These are phyloP conservation scores for Diversispora eburnea DNA, from an alignment of 192 early-diverging fungal genomes.

Conservation along the genomic window DNA sequence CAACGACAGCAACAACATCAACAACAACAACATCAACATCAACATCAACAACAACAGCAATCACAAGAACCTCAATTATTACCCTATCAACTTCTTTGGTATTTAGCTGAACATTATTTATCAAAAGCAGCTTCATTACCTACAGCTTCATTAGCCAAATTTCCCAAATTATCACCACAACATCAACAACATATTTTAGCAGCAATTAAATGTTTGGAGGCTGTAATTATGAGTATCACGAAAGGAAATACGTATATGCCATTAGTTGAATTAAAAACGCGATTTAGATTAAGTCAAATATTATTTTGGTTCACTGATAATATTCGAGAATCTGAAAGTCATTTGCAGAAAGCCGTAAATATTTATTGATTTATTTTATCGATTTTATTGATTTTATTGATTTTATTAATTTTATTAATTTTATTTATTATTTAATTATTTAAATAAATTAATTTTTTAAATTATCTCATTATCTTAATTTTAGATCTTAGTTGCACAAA, in stretches of 20 bases:
- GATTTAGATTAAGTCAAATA: conserved; percentile 39
- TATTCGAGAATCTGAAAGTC: conserved; percentile 26
- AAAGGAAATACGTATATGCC: conserved; percentile 30
- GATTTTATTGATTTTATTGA: neutral
- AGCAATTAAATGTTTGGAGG: conserved; percentile 40
- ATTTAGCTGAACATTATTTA: conserved; percentile 23
- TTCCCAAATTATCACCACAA: conserved; percentile 16
- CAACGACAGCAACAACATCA: neutral
- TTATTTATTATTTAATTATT: neutral
- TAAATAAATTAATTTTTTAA: no score
- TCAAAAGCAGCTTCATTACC: conserved; percentile 7
- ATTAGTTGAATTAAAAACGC: conserved; percentile 30
- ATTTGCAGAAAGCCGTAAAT: conserved; percentile 23
- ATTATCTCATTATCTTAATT: no score
- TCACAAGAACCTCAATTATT: neutral
- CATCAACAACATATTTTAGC: conserved; percentile 34
- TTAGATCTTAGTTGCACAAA: conserved; percentile 12
- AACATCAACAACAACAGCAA: neutral
- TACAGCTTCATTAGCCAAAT: neutral
- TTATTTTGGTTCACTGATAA: conserved; percentile 43
- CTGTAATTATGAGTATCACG: conserved; percentile 31
- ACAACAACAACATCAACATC: neutral
- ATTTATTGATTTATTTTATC: neutral
- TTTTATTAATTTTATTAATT: neutral
- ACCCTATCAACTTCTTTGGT: conserved; percentile 23